Percentiles rank a stretch among this genome's conserved stretches.
Evolutionary conservation across 139 green algal species (phyloP).

Genomic region (Desmodesmus armatus): DNA sequence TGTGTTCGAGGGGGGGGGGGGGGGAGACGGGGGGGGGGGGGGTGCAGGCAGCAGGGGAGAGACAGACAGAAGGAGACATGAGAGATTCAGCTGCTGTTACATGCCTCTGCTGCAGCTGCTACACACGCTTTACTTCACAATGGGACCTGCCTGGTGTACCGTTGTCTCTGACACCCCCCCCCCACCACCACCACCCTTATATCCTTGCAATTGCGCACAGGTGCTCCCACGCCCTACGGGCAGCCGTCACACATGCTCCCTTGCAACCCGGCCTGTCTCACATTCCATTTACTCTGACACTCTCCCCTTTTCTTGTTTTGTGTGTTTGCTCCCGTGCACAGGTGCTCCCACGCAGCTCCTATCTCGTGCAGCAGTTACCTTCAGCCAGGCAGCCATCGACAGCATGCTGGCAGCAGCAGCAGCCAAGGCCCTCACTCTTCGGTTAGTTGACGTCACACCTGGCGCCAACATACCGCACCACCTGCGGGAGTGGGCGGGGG

Average conservation of each 20-base stretch:
- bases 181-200: no score
- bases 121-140: background rate
- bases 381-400: conserved; percentile 11
- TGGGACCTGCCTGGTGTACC: background rate
- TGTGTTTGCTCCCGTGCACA: background rate
- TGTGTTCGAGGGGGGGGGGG: background rate
- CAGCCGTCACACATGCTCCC: no score
- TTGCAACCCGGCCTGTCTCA: no score
- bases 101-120: background rate
- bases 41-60: no score
- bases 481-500: conserved; percentile 60
- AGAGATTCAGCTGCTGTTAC: no score
- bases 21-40: no score
- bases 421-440: background rate
- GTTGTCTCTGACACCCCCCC: no score
- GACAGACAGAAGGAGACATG: no score
- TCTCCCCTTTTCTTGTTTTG: background rate
- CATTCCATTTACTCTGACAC: no score
- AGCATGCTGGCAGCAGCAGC: background rate
- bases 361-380: conserved; percentile 44
- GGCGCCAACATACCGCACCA: conserved; percentile 57
- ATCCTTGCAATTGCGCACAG: no score
- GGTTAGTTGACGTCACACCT: conserved; percentile 14
- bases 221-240: no score
- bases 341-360: conserved; percentile 52